phyloP scores from a whole-genome alignment of 2,329 filamentous ascomycete genomes.

The Xylariales sp. region DNA sequence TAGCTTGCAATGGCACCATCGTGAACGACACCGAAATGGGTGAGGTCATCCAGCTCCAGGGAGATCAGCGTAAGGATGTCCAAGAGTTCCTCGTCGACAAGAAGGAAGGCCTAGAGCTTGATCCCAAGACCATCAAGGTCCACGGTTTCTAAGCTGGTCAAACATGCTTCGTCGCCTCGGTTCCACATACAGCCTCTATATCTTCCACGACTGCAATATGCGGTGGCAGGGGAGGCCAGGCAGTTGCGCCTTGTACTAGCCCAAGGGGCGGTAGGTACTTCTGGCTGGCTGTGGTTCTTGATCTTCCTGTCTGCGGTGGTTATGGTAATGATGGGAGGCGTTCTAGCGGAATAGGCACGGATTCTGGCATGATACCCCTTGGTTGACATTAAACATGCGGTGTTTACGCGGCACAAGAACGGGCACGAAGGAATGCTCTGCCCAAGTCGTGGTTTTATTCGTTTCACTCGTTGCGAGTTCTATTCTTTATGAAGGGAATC shows the following conservation, averaged over 20 bases:
- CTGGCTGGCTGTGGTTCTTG: slow-evolving; percentile 15
- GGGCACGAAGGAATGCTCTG: too few relatives aligned
- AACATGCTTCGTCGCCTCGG: slow-evolving; percentile 15
- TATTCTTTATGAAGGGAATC: too few relatives aligned
- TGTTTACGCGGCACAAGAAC: too few relatives aligned
- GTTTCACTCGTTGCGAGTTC: too few relatives aligned
- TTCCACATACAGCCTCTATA: slow-evolving; percentile 17
- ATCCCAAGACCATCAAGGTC: slow-evolving; percentile 94
- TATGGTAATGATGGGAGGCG: slow-evolving; percentile 22
- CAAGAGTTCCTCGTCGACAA: slow-evolving; percentile 96
- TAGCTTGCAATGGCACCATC: slow-evolving; percentile 99
- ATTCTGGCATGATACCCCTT: slow-evolving; percentile 27
- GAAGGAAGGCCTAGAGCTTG: slow-evolving; percentile 89
- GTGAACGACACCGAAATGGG: slow-evolving; percentile 95
- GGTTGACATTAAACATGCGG: slow-evolving; percentile 14
- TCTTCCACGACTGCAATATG: slow-evolving; percentile 12
- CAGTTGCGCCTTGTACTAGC: slow-evolving; percentile 10
- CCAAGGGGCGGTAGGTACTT: slow-evolving; percentile 13
- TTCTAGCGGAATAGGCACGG: slow-evolving; percentile 25
- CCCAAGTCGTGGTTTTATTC: too few relatives aligned
- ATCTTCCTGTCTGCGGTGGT: too few relatives aligned
- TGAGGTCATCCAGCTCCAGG: slow-evolving; percentile 99
- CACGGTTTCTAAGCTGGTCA: slow-evolving; percentile 57
- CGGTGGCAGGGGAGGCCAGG: slow-evolving; percentile 4
- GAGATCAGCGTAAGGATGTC: slow-evolving; percentile 98